phyloP scores from a whole-genome alignment of 2,329 filamentous ascomycete genomes.

The Colletotrichum sojae region DNA sequence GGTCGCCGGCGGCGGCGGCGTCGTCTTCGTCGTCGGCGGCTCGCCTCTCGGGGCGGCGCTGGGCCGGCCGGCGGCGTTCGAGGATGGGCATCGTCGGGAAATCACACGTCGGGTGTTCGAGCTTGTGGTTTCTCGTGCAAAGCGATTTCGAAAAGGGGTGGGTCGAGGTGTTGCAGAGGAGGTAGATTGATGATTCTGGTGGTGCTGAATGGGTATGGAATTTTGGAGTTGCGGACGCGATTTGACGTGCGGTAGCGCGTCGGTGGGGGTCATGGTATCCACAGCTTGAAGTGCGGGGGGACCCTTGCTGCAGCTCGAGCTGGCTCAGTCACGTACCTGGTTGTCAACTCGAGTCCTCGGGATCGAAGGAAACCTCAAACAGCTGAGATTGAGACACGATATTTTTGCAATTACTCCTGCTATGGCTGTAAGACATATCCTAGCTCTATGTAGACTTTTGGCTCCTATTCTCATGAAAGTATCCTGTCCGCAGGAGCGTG shows the following conservation, averaged over 20 bases:
- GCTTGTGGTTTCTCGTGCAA: not conserved
- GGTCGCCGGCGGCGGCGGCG: slow-evolving; percentile 39
- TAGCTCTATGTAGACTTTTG: too few relatives aligned
- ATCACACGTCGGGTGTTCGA: not conserved
- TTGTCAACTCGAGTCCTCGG: too few relatives aligned
- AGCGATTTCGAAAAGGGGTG: too few relatives aligned
- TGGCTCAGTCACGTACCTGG: not conserved
- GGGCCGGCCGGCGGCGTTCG: slow-evolving; percentile 29
- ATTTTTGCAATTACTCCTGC: too few relatives aligned
- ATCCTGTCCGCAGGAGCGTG: too few relatives aligned
- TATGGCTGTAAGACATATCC: not conserved
- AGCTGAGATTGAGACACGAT: too few relatives aligned
- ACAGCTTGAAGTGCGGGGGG: slow-evolving; percentile 22
- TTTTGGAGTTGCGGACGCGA: slow-evolving; percentile 15
- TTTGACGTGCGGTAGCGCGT: slow-evolving; percentile 35
- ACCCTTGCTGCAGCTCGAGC: slow-evolving; percentile 7
- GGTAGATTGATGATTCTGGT: too few relatives aligned
- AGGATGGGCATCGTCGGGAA: slow-evolving; percentile 26
- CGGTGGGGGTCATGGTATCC: slow-evolving; percentile 10
- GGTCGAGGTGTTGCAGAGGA: not conserved
- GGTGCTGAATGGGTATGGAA: not conserved
- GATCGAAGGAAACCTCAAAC: too few relatives aligned
- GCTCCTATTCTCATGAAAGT: too few relatives aligned
- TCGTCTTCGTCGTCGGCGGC: slow-evolving; percentile 31
- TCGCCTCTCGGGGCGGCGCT: slow-evolving; percentile 34